These are phyloP conservation scores for Aspergillus mulundensis DNA, from an alignment of 495 filamentous ascomycete genomes.

Conservation along the genomic window DNA sequence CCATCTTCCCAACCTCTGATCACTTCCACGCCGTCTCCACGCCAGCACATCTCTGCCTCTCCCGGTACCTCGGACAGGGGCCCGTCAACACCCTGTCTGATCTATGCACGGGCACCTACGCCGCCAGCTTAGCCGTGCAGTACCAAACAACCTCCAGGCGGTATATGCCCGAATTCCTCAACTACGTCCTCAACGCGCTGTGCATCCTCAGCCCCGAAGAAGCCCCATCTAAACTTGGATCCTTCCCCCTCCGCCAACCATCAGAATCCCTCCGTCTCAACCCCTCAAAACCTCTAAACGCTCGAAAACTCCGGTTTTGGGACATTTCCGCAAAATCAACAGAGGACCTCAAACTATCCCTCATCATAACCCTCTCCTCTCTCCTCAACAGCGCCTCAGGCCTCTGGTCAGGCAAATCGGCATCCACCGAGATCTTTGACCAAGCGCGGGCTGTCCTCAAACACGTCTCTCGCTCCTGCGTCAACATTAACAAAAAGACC, in stretches of 20 bases:
- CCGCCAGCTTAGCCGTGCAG: constrained; percentile 69
- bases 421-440: constrained; percentile 69
- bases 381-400: constrained; percentile 58
- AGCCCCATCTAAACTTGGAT: constrained; percentile 36
- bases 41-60: constrained; percentile 75
- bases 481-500: constrained; percentile 26
- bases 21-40: constrained; percentile 94
- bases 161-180: constrained; percentile 82
- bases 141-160: constrained; percentile 79
- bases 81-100: constrained; percentile 59
- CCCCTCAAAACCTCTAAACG: constrained; percentile 22
- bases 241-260: constrained; percentile 61
- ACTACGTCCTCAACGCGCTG: constrained; percentile 75
- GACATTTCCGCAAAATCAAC: constrained; percentile 44
- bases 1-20: constrained; percentile 91
- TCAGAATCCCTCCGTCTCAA: constrained; percentile 48
- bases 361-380: constrained; percentile 52
- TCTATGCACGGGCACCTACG: constrained; percentile 70
- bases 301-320: constrained; percentile 40
- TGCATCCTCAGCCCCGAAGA: constrained; percentile 58
- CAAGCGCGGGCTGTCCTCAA: constrained; percentile 53
- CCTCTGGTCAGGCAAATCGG: constrained; percentile 60
- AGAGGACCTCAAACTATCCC: constrained; percentile 53
- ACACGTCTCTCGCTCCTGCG: constrained; percentile 51
- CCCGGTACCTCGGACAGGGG: constrained; percentile 76